Conservation (phyloP, 2,329 filamentous ascomycete genomes). For the Cryphonectria naterciae region DNA sequence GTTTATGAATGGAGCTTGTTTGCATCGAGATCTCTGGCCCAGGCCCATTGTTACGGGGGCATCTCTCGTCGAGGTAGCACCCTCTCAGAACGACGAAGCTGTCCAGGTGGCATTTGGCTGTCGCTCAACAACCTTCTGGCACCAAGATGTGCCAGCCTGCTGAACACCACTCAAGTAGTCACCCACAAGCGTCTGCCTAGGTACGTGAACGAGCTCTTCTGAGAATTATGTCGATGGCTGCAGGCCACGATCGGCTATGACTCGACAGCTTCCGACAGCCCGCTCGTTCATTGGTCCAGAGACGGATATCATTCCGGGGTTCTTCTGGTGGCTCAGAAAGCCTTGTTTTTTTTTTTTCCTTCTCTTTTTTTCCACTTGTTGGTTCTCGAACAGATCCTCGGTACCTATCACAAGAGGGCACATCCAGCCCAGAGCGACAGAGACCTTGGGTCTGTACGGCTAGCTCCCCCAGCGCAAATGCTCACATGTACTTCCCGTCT, state of each 20-base stretch:
- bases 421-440: background rate
- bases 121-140: background rate
- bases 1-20: background rate
- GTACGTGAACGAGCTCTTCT: background rate
- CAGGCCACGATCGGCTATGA: background rate
- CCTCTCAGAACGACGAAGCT: background rate
- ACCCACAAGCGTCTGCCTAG: background rate
- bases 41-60: background rate
- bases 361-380: background rate
- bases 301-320: background rate
- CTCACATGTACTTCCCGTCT: slow-evolving; percentile 20
- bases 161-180: background rate
- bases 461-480: slow-evolving; percentile 10
- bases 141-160: background rate
- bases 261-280: background rate
- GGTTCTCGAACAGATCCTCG: slow-evolving; percentile 1
- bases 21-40: background rate
- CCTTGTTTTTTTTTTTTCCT: background rate
- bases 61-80: background rate
- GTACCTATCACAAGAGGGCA: background rate
- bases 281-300: background rate
- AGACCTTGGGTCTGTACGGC: background rate
- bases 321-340: background rate
- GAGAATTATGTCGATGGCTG: background rate
- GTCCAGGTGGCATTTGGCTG: background rate